Base-by-base conservation (phyloP, 805 yeast genomes). In the Metschnikowia lachancei region DNA sequence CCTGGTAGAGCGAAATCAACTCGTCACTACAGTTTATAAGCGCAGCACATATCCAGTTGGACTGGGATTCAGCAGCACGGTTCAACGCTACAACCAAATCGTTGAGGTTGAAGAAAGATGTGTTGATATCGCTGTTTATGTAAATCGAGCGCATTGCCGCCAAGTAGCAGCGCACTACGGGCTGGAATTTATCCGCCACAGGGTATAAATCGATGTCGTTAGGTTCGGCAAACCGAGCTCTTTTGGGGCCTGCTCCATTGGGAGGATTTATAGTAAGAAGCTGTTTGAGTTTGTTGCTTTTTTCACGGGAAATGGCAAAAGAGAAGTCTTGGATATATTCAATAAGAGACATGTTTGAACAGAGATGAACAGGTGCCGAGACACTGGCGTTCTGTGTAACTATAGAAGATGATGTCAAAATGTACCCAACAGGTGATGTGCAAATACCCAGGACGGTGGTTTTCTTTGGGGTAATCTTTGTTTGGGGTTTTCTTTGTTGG, bases 1-100 rank as follows among this genome's bases (percentile, higher is more conserved):
- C 75, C 37, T 64, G 64, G 56, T 68, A 67, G 11, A 74, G 66
- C 26, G 66, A 65, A 3, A 67, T 64, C 52, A 80, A 61, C 48
- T 72, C 75, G 42, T 64, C 68, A 13, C 74, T 64, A 12, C 72
- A 57, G 36, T 59, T 61, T 49, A 73, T 69, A 44, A 79, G 58
- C 3, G 78, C 69, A 6, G 57, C 60, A 43, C 76, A 66, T 14
- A 80, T 69, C 86, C 86, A 82, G 43, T 68, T 72, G 3, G 75
- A 65, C 55, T 79, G 78, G 7, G 63, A 57, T 43, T 78, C 84
- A 1, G 82, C 81, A 32, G 74, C 76, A 38, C 85, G 60, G 44
- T 78, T 78, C 50, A 81, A 56, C 12, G 69, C 57, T 46, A 66
- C 66, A 47, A 79, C 65, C 59, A 81, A 61, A 13, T 69, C 73